These are phyloP conservation scores for Cubamyces sp. DNA, from an alignment of 768 basidiomycete genomes.

Conservation along the genomic window DNA sequence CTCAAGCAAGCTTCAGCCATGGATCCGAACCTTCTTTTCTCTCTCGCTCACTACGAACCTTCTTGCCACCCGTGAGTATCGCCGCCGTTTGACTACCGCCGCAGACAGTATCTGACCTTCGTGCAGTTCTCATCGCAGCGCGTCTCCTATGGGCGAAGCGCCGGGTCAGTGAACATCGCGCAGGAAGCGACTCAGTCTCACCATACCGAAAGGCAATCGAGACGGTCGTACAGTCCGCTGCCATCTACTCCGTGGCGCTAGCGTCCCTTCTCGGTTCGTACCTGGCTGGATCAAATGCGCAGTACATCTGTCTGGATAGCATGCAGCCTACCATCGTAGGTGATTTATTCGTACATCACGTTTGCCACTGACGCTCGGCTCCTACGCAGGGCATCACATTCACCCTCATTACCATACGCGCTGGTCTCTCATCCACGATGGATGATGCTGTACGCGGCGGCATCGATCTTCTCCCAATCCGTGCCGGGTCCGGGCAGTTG, in stretches of 20 bases:
- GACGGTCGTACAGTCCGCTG: slow-evolving; percentile 16
- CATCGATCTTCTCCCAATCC: too few relatives aligned
- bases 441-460: too few relatives aligned
- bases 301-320: background rate
- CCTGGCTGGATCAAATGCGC: background rate
- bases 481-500: slow-evolving; percentile 1
- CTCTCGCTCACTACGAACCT: too few relatives aligned
- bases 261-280: background rate
- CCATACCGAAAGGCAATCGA: slow-evolving; percentile 5
- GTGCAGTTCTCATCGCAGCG: too few relatives aligned
- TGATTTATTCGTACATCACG: background rate
- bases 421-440: background rate
- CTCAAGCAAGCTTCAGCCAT: too few relatives aligned
- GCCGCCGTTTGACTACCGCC: too few relatives aligned
- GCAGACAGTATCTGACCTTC: too few relatives aligned
- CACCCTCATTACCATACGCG: background rate
- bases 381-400: background rate
- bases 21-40: too few relatives aligned
- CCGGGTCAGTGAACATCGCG: too few relatives aligned
- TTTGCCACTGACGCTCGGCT: background rate
- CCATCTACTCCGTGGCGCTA: slow-evolving; percentile 7
- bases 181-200: background rate
- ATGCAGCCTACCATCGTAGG: too few relatives aligned
- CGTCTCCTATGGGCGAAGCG: too few relatives aligned
- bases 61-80: too few relatives aligned